Percentiles rank a stretch among this genome's conserved stretches.
phyloP scores from a whole-genome alignment of 192 early-diverging fungal genomes.

The Coemansia sp. region DNA sequence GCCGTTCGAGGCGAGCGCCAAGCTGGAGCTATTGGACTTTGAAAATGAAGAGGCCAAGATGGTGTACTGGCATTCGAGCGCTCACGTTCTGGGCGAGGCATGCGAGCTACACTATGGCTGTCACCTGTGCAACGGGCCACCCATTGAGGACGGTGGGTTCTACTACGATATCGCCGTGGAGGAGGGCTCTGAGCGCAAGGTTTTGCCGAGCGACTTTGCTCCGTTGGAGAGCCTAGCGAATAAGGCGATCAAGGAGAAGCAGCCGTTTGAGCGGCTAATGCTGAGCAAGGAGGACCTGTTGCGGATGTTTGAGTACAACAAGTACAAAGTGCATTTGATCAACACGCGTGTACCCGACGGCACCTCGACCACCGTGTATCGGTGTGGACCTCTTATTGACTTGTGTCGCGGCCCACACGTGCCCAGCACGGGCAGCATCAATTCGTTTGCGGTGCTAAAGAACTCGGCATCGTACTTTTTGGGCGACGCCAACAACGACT shows the following conservation, averaged over 20 bases:
- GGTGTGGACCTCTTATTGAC: slow-evolving; percentile 98
- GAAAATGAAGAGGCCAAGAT: slow-evolving; percentile 89
- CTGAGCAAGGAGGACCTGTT: slow-evolving; percentile 88
- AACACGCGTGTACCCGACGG: slow-evolving; percentile 89
- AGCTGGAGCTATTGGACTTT: slow-evolving; percentile 92
- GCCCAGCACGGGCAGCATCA: slow-evolving; percentile 92
- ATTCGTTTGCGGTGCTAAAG: slow-evolving; percentile 93
- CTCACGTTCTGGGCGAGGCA: slow-evolving; percentile 96
- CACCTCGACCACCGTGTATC: slow-evolving; percentile 96
- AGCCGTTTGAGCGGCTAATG: slow-evolving; percentile 89
- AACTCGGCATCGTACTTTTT: slow-evolving; percentile 99
- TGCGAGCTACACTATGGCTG: slow-evolving; percentile 98
- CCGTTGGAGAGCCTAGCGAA: slow-evolving; percentile 87
- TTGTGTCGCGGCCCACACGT: slow-evolving; percentile 96
- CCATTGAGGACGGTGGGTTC: slow-evolving; percentile 84
- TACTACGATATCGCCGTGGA: slow-evolving; percentile 96
- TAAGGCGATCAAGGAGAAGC: slow-evolving; percentile 93
- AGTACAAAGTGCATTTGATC: slow-evolving; percentile 97
- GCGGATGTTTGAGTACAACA: slow-evolving; percentile 99
- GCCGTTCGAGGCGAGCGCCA: slow-evolving; percentile 80
- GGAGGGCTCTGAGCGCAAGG: slow-evolving; percentile 62
- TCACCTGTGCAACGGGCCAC: slow-evolving; percentile 94
- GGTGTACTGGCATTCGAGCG: slow-evolving; percentile 99
- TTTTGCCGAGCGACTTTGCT: slow-evolving; percentile 79
- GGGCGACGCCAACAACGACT: slow-evolving; percentile 96